Evolutionary conservation across 805 yeast genomes (phyloP).

Genomic region (Candida manassasensis): DNA sequence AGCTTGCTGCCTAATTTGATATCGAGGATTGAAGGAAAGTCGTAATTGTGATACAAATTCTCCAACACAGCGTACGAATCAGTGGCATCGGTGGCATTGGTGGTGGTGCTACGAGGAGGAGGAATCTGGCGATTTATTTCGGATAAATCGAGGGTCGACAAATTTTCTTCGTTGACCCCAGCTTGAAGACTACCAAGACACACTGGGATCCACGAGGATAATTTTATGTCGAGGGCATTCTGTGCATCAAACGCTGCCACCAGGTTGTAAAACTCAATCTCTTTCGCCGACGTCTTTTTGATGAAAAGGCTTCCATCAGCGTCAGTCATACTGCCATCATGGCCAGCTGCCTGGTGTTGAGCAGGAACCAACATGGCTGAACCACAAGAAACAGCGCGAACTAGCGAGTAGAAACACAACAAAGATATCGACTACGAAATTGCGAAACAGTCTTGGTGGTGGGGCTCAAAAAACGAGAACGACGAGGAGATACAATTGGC

Average conservation of each 20-base stretch:
- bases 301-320: conserved; percentile 64
- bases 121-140: neutral
- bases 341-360: conserved; percentile 88
- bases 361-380: neutral
- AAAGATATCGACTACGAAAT: too few species aligned
- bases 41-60: conserved; percentile 60
- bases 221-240: conserved; percentile 23
- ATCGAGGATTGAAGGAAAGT: conserved; percentile 71
- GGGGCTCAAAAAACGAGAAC: too few species aligned
- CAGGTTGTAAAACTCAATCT: conserved; percentile 63
- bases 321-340: conserved; percentile 64
- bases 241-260: conserved; percentile 16
- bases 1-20: conserved; percentile 73
- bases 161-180: conserved; percentile 26
- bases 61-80: conserved; percentile 58
- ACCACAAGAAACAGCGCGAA: too few species aligned
- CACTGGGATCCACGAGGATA: conserved; percentile 58
- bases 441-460: too few species aligned
- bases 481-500: too few species aligned
- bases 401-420: too few species aligned
- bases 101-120: neutral
- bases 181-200: conserved; percentile 56
- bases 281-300: conserved; percentile 62
- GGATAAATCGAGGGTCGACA: neutral
- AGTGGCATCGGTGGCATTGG: neutral